Conservation (phyloP, 495 filamentous ascomycete species). For the Evernia prunastri region DNA sequence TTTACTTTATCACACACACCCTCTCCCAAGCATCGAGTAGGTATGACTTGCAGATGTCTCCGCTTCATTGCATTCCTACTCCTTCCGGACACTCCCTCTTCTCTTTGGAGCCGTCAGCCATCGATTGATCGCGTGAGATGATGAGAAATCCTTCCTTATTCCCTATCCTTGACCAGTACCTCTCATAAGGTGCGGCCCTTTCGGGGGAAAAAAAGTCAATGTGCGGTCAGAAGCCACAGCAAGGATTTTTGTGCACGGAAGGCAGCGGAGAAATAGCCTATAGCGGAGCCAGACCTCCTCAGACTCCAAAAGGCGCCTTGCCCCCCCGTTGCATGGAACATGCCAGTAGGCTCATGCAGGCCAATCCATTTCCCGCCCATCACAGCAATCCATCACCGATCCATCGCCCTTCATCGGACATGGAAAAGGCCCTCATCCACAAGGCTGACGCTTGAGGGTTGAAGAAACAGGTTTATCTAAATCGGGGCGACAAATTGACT, state of each 20-base stretch:
- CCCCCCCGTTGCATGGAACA: neutral
- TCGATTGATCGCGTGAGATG: too few relatives aligned
- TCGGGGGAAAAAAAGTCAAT: neutral
- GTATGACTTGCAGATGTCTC: constrained; percentile 3
- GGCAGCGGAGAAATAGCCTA: too few relatives aligned
- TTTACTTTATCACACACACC: too few relatives aligned
- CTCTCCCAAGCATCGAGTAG: too few relatives aligned
- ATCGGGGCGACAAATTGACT: neutral
- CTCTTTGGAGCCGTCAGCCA: neutral
- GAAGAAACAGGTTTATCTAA: neutral
- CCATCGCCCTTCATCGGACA: neutral
- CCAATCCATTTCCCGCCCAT: neutral
- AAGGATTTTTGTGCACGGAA: neutral
- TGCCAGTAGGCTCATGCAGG: neutral
- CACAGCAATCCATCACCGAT: neutral
- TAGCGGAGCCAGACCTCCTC: neutral
- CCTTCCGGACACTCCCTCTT: neutral
- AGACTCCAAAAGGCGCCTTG: neutral
- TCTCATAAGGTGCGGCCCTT: neutral
- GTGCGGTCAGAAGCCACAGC: constrained; percentile 1
- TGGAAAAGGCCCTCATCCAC: neutral
- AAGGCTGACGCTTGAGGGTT: neutral
- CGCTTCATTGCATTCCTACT: neutral
- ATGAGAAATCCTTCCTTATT: too few relatives aligned
- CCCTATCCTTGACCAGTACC: neutral